Base-by-base conservation (phyloP, 129 eudicot species). In the Flaveria brownii region DNA sequence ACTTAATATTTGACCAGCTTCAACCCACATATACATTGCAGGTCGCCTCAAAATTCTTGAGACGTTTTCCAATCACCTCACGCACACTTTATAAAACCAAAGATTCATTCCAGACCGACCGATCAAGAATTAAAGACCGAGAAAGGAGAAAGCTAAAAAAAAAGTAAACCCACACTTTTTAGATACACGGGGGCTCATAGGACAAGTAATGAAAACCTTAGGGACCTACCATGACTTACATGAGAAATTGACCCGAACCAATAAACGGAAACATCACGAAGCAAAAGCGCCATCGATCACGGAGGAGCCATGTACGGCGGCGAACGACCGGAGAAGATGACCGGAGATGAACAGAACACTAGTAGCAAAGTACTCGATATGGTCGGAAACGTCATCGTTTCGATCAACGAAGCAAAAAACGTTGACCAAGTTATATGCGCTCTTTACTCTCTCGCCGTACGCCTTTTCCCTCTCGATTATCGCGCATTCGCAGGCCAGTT, bases 371-470 rank as follows among this genome's bases (percentile, higher is more conserved):
- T 80, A 73, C 75, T 88, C 33, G 83, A 82, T 16, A 88, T 81
- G 74, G 97, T 90, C 36, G 89, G 87, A 15, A 33, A 68, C 52
- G 91, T 85, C 13, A 82, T 88, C 54, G 57, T 80, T 50, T 75
- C 87, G 65, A 81, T 93, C 71, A 73, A 78, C 71, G 82, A 68
- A 22, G 87, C 98, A 39, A 88, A 84, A 76, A 82, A 83, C 75
- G 92, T 85, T 54, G 93, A 93, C 56, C 84, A 88, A 72, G 80
- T 93, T 59, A 84, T 93, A 16, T 42, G 55, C 73, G 83, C 93
- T 9, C 97, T 93, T 54, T 86, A 91, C 79, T 88, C 98, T 49
- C 86, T 93, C 60, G 91, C 97, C 43, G 74, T 80, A 71, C 88
- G 82, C 46, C 71, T 90, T 63, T 93, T 93, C 69, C 85, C 96